Evolutionary conservation across 441 rosid species (phyloP), one percentile per base, ranked within the genome.

Genomic region (Pelargonium cotyledonis): DNA sequence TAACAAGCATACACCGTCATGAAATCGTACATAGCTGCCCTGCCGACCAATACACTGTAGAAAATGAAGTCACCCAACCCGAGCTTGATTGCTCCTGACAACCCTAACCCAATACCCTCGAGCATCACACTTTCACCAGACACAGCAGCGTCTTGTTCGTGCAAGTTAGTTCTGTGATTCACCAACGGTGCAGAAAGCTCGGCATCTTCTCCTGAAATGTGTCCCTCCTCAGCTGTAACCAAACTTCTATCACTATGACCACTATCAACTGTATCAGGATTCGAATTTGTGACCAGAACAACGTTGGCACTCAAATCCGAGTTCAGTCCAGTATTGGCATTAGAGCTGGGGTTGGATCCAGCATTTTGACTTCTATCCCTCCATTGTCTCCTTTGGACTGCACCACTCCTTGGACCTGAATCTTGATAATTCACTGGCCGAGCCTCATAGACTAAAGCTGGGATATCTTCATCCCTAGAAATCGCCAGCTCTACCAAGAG

Each of bases 1-100:
- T 90, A 93, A 63, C 96, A 90, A 18, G 95, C 96, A 73, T 93
- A 93, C 16, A 90, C 96, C 7, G 95, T 89, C 98, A 93, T 89
- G 74, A 84, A 75, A 82, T 90, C 96, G 58, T 90, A 93, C 96
- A 90, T 86, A 2, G 96, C 96, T 19, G 96, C 95, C 77, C 96
- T 88, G 41, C 96, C 96, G 70, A 92, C 96, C 73, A 90, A 77
- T 71, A 89, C 98, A 23, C 96, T 92, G 76, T 90, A 92, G 85
- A 92, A 92, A 65, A 90, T 88, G 67, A 92, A 88, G 82, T 90
- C 96, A 1, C 97, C 98, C 53, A 92, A 84, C 49, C 97, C 98
- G 66, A 92, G 83, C 82, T 92, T 92, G 69, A 92, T 86, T 29
- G 98, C 97, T 71, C 97, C 98, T 0, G 89, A 80, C 16, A 92